Evolutionary conservation across 2,329 filamentous ascomycete species (phyloP).

Genomic region (Camptophora hylomeconis): DNA sequence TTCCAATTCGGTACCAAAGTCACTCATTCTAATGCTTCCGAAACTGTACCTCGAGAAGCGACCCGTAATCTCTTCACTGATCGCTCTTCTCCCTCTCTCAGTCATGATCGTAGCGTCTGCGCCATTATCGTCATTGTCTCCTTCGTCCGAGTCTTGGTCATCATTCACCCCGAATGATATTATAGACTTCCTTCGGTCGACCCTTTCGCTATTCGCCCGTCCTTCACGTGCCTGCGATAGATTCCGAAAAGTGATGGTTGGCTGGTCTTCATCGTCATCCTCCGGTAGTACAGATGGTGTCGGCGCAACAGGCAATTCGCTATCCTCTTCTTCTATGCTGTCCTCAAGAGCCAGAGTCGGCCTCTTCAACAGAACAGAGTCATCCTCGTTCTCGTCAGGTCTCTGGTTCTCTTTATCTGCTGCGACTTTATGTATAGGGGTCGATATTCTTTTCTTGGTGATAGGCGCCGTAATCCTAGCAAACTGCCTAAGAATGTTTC

Average conservation of each 20-base stretch:
- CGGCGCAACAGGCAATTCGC: conserved; percentile 22
- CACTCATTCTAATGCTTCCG: conserved; percentile 32
- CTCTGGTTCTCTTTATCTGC: conserved; percentile 18
- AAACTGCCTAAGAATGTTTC: conserved; percentile 40
- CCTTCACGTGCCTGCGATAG: conserved; percentile 7
- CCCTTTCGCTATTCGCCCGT: conserved; percentile 1
- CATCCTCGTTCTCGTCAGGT: conserved; percentile 21
- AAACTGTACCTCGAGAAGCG: conserved; percentile 31
- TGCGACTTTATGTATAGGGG: conserved; percentile 33
- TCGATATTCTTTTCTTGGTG: conserved; percentile 34
- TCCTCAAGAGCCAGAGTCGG: conserved; percentile 31
- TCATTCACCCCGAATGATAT: too few relatives aligned
- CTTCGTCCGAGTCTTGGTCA: conserved; percentile 24
- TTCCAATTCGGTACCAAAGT: conserved; percentile 33
- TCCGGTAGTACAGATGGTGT: conserved; percentile 15
- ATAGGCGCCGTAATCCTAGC: conserved; percentile 40
- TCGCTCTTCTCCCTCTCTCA: conserved; percentile 30
- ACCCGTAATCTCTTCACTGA: conserved; percentile 24
- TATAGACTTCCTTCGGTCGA: conserved; percentile 19
- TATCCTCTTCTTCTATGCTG: conserved; percentile 30
- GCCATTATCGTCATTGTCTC: conserved; percentile 18
- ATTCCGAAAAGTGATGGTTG: conserved; percentile 14
- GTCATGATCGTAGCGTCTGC: conserved; percentile 18
- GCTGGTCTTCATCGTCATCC: conserved; percentile 10
- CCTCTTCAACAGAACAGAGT: conserved; percentile 6